These are phyloP conservation scores for Tulasnella sp. DNA, from an alignment of 768 basidiomycete genomes.

Conservation along the genomic window DNA sequence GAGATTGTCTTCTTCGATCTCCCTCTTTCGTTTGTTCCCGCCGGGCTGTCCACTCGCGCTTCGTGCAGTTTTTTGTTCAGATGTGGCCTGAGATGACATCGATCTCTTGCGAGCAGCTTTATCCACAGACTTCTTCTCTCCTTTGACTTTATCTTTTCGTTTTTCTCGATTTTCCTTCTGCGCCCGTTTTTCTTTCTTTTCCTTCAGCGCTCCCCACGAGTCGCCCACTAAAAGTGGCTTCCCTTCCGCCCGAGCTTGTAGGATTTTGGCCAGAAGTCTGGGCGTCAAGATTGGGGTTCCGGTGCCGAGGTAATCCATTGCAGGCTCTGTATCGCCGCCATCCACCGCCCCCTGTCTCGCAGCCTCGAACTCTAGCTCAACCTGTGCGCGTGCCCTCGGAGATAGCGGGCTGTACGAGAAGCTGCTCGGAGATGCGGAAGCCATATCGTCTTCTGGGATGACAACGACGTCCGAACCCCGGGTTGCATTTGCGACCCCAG, in stretches of 20 bases:
- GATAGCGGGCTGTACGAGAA: too few species aligned
- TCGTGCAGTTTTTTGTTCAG: conserved; percentile 3
- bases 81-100: background rate
- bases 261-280: conserved; percentile 14
- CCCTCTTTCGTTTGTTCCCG: conserved; percentile 12
- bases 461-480: conserved; percentile 5
- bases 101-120: background rate
- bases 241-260: conserved; percentile 9
- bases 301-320: conserved; percentile 13
- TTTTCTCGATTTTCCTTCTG: conserved; percentile 6
- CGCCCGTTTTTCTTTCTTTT: background rate
- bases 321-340: background rate
- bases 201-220: background rate
- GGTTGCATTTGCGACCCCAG: background rate
- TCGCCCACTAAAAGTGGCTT: conserved; percentile 1
- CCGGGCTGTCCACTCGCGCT: background rate
- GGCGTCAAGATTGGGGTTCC: conserved; percentile 14
- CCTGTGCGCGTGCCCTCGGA: too few species aligned
- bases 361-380: too few species aligned
- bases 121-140: background rate
- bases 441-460: conserved; percentile 5
- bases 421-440: background rate
- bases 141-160: background rate
- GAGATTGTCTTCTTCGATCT: background rate
- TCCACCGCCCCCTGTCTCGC: conserved; percentile 6